phyloP scores from a whole-genome alignment of 495 filamentous ascomycete genomes.

The Cudoniella acicularis region DNA sequence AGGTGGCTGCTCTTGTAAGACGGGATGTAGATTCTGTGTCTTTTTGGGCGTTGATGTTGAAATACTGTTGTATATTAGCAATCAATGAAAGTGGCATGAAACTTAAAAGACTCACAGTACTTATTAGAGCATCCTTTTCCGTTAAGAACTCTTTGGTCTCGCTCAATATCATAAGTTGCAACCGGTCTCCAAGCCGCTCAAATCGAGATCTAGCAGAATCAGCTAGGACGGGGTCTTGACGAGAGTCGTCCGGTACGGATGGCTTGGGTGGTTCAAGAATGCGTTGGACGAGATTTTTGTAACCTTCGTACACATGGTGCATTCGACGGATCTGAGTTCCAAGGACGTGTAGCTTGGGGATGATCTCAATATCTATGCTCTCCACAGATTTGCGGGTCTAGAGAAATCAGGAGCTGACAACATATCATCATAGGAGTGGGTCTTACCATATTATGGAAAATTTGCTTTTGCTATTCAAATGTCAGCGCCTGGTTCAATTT shows the following conservation, averaged over 20 bases:
- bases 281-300: conserved; percentile 72
- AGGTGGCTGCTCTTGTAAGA: conserved; percentile 75
- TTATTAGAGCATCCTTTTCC: conserved; percentile 75
- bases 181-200: conserved; percentile 69
- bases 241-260: conserved; percentile 30
- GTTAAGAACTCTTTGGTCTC: conserved; percentile 75
- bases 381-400: conserved; percentile 17
- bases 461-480: conserved; percentile 10
- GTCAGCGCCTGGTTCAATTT: neutral
- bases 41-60: conserved; percentile 83
- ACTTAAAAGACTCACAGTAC: conserved; percentile 37
- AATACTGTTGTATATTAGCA: conserved; percentile 53
- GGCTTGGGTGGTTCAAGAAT: conserved; percentile 45
- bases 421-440: too few species aligned
- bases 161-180: conserved; percentile 74
- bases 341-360: conserved; percentile 45
- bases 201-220: conserved; percentile 68
- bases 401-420: neutral
- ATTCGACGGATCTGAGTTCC: conserved; percentile 72
- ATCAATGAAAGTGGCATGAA: too few species aligned
- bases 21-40: conserved; percentile 76
- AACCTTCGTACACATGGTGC: conserved; percentile 75
- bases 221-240: conserved; percentile 54
- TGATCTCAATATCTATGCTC: conserved; percentile 28
- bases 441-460: conserved; percentile 22